phyloP scores from a whole-genome alignment of 2,329 filamentous ascomycete genomes.

The Podosphaera fusca region DNA sequence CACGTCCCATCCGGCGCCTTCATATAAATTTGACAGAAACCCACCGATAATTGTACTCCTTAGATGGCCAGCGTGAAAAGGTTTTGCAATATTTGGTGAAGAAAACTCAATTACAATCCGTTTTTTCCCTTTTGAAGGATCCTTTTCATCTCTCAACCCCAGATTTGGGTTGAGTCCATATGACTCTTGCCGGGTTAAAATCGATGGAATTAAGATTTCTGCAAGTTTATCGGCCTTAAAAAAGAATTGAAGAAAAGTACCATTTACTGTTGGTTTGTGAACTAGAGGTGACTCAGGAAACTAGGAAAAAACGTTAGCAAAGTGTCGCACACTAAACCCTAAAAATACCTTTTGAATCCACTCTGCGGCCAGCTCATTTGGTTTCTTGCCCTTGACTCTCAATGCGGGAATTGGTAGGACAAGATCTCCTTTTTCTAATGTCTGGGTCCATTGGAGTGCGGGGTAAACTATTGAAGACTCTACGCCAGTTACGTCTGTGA shows the following conservation, averaged over 20 bases:
- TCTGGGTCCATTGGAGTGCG: slow-evolving; percentile 54
- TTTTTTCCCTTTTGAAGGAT: slow-evolving; percentile 26
- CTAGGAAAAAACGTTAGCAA: slow-evolving; percentile 17
- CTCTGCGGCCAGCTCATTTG: slow-evolving; percentile 34
- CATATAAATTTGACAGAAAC: slow-evolving; percentile 47
- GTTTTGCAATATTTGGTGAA: slow-evolving; percentile 70
- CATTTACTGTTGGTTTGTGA: slow-evolving; percentile 41
- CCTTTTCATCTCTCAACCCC: slow-evolving; percentile 36
- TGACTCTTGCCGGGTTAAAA: slow-evolving; percentile 33
- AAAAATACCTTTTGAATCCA: slow-evolving; percentile 34
- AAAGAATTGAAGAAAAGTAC: slow-evolving; percentile 57
- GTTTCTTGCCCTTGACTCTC: slow-evolving; percentile 48
- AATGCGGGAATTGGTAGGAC: slow-evolving; percentile 60
- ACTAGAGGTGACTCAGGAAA: slow-evolving; percentile 53
- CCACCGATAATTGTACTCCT: slow-evolving; percentile 57
- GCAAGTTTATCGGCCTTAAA: slow-evolving; percentile 48
- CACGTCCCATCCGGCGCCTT: slow-evolving; percentile 46
- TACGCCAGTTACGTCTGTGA: slow-evolving; percentile 46
- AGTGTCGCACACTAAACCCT: too few species aligned
- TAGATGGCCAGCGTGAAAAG: slow-evolving; percentile 53
- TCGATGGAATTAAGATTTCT: slow-evolving; percentile 42
- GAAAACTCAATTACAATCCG: slow-evolving; percentile 57
- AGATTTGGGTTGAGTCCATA: slow-evolving; percentile 42
- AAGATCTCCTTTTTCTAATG: slow-evolving; percentile 64
- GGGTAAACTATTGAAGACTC: slow-evolving; percentile 49